Base-by-base conservation (phyloP, 1,284 basidiomycete species). In the Apiotrichum gamsii region DNA sequence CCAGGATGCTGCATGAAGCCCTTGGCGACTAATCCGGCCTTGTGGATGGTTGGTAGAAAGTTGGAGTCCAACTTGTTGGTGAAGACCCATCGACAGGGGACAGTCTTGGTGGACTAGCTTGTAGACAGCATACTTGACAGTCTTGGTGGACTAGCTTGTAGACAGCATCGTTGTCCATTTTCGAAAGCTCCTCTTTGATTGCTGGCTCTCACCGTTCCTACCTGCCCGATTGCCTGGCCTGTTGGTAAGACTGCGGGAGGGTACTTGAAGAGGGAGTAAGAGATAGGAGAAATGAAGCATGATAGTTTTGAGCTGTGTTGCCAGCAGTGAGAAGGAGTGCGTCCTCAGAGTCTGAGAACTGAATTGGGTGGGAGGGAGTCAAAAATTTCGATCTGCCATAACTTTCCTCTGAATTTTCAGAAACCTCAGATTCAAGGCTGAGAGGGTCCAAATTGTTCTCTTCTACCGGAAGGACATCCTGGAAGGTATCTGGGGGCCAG, bases 141-240 rank as follows among this genome's bases (percentile, higher is more conserved):
- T n/a, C n/a, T n/a, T n/a, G n/a, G n/a, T n/a, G n/a, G n/a, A n/a
- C n/a, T n/a, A n/a, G n/a, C n/a, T n/a, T n/a, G n/a, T n/a, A n/a
- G n/a, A n/a, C n/a, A n/a, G n/a, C n/a, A n/a, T n/a, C n/a, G n/a
- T 56, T 44, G 6, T 47, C 39, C 58, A 60, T 58, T 32, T 52
- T 55, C 14, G 38, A 28, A 18, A 59, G 34, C 39, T 59, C 52
- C 6, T 49, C 48, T 18, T 37, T 11, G 16, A 54, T 57, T 10
- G 58, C 55, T 14, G 21, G 10, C 21, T 43, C 13, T 54, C 57
- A 59, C 5, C 54, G 18, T 29, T 31, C 28, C 39, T 29, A 40
- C 39, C 32, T 29, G 29, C 8, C 6, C 13, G 39, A 11, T 32
- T 40, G n/a, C n/a, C n/a, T n/a, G n/a, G n/a, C n/a, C n/a, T n/a